Evolutionary conservation across 495 filamentous ascomycete species (phyloP).

Genomic region (Hypoxylon intermedium): DNA sequence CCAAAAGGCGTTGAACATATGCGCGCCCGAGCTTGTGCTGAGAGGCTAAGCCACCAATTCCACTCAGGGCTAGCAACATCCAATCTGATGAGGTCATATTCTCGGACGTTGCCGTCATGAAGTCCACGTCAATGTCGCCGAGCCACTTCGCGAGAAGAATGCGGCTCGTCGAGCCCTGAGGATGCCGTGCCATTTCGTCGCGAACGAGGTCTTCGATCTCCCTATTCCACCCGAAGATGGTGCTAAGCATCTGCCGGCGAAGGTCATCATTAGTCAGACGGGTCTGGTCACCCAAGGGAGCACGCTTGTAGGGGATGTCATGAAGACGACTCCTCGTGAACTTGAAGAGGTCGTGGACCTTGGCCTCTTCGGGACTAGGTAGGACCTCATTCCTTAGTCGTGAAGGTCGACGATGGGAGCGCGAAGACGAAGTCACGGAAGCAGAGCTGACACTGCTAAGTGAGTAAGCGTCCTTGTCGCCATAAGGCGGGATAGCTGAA

Average conservation of each 20-base stretch:
- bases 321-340: constrained; percentile 73
- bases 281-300: constrained; percentile 65
- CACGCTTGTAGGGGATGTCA: constrained; percentile 78
- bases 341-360: constrained; percentile 71
- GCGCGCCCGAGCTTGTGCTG: constrained; percentile 90
- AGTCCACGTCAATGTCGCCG: constrained; percentile 80
- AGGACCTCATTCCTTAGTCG: constrained; percentile 83
- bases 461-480: constrained; percentile 65
- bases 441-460: constrained; percentile 61
- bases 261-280: constrained; percentile 82
- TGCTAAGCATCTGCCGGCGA: constrained; percentile 87
- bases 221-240: constrained; percentile 94
- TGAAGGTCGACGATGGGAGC: constrained; percentile 68
- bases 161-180: constrained; percentile 71
- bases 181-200: constrained; percentile 83
- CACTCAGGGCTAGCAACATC: constrained; percentile 94
- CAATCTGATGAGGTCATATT: constrained; percentile 89
- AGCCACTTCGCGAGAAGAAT: constrained; percentile 91
- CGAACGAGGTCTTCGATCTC: constrained; percentile 83
- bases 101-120: constrained; percentile 79
- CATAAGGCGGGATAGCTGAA: constrained; percentile 44
- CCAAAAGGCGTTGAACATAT: constrained; percentile 88
- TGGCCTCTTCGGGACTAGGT: constrained; percentile 63
- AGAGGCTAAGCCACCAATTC: constrained; percentile 78
- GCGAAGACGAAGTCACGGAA: constrained; percentile 70